Base-by-base conservation (phyloP, 805 yeast species). In the Spathaspora arborariae region DNA sequence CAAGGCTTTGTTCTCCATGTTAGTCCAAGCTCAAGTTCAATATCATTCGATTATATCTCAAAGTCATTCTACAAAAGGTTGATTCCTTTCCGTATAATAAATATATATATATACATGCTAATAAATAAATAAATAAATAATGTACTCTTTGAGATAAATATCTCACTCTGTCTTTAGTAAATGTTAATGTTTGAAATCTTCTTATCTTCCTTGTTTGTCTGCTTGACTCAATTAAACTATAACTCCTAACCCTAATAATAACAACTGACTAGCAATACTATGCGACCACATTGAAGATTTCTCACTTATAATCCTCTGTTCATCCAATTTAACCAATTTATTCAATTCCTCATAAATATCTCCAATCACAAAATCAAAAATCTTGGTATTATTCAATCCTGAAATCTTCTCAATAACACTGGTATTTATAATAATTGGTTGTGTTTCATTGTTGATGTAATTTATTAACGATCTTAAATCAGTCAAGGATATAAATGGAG, bases 401-500 rank as follows among this genome's bases (percentile, higher is more conserved):
- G 65, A 44, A 13, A 69, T 42, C 45, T 62, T 68, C 48, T 72
- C 74, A 42, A 71, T 70, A 30, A 64, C 76, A 1, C 67, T 65
- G 2, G 76, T 69, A 37, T 68, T 68, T 21, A 70, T 63, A 33
- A 61, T 60, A 18, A 72, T 54, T 6, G 74, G 75, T 19, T 34
- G 7, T 8, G 34, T 9, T n/a, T 42, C 38, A 19, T 38, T 38
- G 55, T 85, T 85, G 36, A 85, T 76, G 50, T 77, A 84, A 2
- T 83, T 68, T 9, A 85, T 74, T 41, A 86, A 65, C 0, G 86
- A 80, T 51, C 81, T 74, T 55, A 85, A 63, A 54, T 84, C 84
- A 15, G 80, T 79, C 42, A 80, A 61, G 1, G 84, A 72, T 5
- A 85, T 65, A 46, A 82, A 82, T 13, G 83, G 80, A 26, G 77